Evolutionary conservation across 2,329 filamentous ascomycete species (phyloP).

Genomic region (Alternaria panax): DNA sequence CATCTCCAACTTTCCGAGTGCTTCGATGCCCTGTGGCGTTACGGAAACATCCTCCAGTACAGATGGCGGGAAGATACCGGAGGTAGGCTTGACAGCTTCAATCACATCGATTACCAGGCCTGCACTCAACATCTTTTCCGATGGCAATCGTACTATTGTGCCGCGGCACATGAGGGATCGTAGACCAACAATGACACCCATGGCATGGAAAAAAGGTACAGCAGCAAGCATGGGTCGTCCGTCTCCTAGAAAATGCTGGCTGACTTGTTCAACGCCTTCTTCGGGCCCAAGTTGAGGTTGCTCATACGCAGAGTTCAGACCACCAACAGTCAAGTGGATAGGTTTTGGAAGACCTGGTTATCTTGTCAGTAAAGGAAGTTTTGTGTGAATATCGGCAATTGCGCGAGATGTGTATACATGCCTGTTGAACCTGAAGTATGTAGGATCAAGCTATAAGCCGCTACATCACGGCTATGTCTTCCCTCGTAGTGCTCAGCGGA

Average conservation of each 20-base stretch:
- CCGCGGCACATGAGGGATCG: constrained; percentile 1
- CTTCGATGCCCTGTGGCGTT: constrained; percentile 1
- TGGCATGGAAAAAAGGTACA: constrained; percentile 6
- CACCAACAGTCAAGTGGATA: neutral
- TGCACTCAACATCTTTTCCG: constrained; percentile 1
- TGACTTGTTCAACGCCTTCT: neutral
- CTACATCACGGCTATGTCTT: neutral
- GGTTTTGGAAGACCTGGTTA: constrained; percentile 3
- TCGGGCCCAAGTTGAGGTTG: neutral
- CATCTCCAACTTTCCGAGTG: neutral
- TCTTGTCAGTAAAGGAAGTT: neutral
- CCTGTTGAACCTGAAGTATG: constrained; percentile 11
- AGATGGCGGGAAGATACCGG: constrained; percentile 4
- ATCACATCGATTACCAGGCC: constrained; percentile 4
- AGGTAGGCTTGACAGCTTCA: neutral
- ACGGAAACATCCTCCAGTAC: constrained; percentile 1
- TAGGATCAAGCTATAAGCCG: neutral
- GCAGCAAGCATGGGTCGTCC: neutral
- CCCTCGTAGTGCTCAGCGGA: neutral
- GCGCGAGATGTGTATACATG: neutral
- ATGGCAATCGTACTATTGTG: constrained; percentile 1
- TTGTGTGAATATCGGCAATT: no score
- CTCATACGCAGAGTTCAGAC: neutral
- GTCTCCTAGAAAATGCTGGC: neutral
- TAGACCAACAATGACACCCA: neutral